These are phyloP conservation scores for Sistotremastrum niveocremeum DNA, from an alignment of 768 basidiomycete genomes.

Conservation along the genomic window DNA sequence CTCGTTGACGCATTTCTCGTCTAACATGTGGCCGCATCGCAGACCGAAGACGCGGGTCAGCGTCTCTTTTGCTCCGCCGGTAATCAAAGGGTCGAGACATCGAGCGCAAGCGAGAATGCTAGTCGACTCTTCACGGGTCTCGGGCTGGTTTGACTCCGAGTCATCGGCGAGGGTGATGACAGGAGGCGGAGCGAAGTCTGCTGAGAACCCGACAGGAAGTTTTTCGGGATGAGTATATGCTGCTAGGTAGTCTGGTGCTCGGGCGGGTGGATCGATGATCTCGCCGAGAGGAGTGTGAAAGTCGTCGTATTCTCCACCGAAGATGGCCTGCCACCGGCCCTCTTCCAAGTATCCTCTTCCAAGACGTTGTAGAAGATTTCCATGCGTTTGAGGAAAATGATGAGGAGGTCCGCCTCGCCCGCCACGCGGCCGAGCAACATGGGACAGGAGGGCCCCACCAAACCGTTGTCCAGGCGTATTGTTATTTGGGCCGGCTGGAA, in stretches of 20 bases:
- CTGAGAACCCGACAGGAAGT: constrained; percentile 50
- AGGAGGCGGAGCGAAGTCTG: constrained; percentile 41
- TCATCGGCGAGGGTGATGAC: constrained; percentile 38
- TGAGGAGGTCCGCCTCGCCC: too few relatives aligned
- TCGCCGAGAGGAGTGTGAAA: too few relatives aligned
- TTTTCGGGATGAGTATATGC: constrained; percentile 52
- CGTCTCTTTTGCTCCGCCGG: constrained; percentile 33
- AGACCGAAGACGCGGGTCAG: constrained; percentile 51
- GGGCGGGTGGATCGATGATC: constrained; percentile 1
- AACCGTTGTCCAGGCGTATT: not conserved
- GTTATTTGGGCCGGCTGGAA: not conserved
- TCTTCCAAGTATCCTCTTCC: too few relatives aligned
- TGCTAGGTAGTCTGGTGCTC: constrained; percentile 33
- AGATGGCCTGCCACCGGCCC: too few relatives aligned
- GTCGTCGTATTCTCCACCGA: too few relatives aligned
- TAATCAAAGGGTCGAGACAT: constrained; percentile 51
- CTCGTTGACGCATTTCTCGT: constrained; percentile 57
- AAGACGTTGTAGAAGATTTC: too few relatives aligned
- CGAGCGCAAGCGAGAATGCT: constrained; percentile 51
- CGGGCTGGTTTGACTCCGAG: constrained; percentile 18
- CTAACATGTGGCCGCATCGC: constrained; percentile 65
- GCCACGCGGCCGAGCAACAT: not conserved
- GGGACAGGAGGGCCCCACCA: constrained; percentile 4
- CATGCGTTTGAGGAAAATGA: too few relatives aligned
- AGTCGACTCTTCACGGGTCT: constrained; percentile 17